These are phyloP conservation scores for Eucalyptus globulus DNA, from an alignment of 345 rosid species.

Conservation along the genomic window DNA sequence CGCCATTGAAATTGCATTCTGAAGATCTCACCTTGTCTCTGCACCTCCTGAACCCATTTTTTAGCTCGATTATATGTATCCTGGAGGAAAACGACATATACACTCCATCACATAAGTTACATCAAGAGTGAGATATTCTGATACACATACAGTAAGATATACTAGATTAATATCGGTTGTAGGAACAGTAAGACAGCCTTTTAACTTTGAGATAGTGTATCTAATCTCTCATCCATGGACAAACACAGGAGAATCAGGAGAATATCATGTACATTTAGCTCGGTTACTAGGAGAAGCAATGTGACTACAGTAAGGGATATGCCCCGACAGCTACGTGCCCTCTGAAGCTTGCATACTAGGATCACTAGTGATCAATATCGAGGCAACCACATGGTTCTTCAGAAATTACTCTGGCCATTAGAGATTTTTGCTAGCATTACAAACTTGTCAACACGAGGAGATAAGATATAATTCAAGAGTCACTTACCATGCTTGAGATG, in stretches of 20 bases:
- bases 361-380: not conserved
- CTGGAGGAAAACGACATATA: conserved; percentile 7
- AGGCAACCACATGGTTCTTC: not conserved
- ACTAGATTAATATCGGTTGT: not conserved
- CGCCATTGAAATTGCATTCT: not conserved
- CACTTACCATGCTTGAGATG: conserved; percentile 42
- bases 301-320: not conserved
- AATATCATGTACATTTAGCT: not conserved
- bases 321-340: not conserved
- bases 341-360: not conserved
- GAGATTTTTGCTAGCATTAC: not conserved
- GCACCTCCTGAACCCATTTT: conserved; percentile 63
- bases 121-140: not conserved
- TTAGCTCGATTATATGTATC: conserved; percentile 50
- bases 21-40: conserved; percentile 36
- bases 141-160: not conserved
- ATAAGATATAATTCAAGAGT: not conserved
- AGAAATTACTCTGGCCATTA: not conserved
- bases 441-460: not conserved
- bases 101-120: not conserved
- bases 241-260: not conserved
- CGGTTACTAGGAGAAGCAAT: not conserved
- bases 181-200: not conserved
- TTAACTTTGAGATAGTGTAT: not conserved
- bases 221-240: not conserved